These are phyloP conservation scores for Dendrostoma leiphaemia DNA, from an alignment of 2,329 filamentous ascomycete species.

Conservation along the genomic window DNA sequence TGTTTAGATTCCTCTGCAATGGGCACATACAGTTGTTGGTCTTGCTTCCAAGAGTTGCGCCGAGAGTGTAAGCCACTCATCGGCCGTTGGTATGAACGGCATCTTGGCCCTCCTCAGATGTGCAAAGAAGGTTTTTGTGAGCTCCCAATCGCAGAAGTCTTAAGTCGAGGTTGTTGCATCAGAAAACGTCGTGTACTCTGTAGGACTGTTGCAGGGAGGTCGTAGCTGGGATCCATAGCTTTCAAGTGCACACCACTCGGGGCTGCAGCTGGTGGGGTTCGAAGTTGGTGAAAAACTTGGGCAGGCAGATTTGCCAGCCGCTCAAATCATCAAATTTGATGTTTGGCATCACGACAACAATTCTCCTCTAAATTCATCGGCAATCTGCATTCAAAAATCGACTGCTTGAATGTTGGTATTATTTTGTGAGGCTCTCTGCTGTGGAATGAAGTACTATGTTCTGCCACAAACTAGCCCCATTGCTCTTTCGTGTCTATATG, in stretches of 20 bases:
- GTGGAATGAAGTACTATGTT: too few relatives aligned
- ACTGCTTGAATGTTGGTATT: neutral
- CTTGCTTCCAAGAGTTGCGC: constrained; percentile 81
- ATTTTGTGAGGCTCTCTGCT: too few relatives aligned
- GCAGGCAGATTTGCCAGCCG: constrained; percentile 1
- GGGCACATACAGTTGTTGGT: constrained; percentile 77
- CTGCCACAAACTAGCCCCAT: too few relatives aligned
- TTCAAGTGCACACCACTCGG: too few relatives aligned
- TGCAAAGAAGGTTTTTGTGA: too few relatives aligned
- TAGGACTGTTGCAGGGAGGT: neutral
- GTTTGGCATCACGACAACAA: neutral
- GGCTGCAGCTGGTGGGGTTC: constrained; percentile 5
- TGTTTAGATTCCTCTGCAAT: too few relatives aligned
- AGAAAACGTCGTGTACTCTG: neutral
- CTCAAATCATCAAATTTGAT: neutral
- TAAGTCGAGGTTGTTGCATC: neutral
- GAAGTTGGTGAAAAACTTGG: neutral
- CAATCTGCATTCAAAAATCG: neutral
- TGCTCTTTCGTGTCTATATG: neutral
- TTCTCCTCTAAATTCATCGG: neutral
- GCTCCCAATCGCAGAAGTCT: neutral
- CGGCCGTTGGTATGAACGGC: constrained; percentile 77
- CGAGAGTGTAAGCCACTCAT: constrained; percentile 91
- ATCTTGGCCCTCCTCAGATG: constrained; percentile 45
- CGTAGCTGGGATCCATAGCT: neutral